These are phyloP conservation scores for Cutaneotrichosporon mucoides DNA, from an alignment of 1,284 basidiomycete species.

Conservation along the genomic window DNA sequence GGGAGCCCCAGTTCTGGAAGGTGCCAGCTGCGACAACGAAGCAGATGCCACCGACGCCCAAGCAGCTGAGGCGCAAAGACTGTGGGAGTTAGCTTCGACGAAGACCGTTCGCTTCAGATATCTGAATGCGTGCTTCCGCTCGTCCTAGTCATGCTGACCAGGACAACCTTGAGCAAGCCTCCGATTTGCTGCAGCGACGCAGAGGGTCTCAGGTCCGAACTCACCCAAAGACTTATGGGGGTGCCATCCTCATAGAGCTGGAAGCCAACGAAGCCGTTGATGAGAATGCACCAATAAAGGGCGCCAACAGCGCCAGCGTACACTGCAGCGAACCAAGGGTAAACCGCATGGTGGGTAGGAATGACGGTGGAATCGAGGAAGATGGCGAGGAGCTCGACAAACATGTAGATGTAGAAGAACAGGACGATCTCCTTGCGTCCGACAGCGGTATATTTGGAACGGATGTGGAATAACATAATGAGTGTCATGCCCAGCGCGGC, in stretches of 20 bases:
- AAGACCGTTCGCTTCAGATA: no score
- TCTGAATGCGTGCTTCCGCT: no score
- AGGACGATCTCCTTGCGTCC: constrained; percentile 95
- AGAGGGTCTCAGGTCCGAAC: constrained; percentile 29
- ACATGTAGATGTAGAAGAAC: constrained; percentile 96
- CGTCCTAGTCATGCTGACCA: no score
- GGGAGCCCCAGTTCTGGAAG: constrained; percentile 78
- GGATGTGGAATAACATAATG: constrained; percentile 98
- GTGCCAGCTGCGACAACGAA: constrained; percentile 93
- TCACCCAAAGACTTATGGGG: constrained; percentile 88
- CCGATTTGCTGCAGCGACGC: no score
- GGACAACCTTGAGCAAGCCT: no score
- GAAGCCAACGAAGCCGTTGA: constrained; percentile 98
- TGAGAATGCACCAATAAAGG: constrained; percentile 83
- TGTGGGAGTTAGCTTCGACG: constrained; percentile 40
- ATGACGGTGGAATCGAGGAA: constrained; percentile 97
- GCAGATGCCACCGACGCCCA: constrained; percentile 72
- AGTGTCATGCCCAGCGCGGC: constrained; percentile 94
- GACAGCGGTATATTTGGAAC: constrained; percentile 97
- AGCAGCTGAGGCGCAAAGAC: constrained; percentile 79
- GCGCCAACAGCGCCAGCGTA: constrained; percentile 87
- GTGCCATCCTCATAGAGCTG: constrained; percentile 99
- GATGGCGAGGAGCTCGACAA: constrained; percentile 86
- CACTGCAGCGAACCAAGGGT: constrained; percentile 90
- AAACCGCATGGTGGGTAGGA: constrained; percentile 78